These are phyloP conservation scores for Leishmania aethiopica DNA, from an alignment of 208 protist genomes.

Conservation along the genomic window DNA sequence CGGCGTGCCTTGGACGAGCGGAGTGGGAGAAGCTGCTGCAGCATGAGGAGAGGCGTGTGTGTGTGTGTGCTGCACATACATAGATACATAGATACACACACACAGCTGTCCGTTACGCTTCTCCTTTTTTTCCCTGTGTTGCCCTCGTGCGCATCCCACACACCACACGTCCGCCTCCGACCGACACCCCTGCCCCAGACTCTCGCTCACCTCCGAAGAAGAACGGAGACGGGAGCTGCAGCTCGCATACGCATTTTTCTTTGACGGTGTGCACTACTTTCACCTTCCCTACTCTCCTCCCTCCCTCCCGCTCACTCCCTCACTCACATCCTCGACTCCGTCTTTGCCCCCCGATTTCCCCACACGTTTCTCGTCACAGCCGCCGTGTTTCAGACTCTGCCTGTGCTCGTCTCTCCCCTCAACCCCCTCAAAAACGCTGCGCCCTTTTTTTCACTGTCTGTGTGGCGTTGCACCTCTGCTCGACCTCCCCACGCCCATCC, in stretches of 20 bases:
- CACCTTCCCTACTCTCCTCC: not conserved
- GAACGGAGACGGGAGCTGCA: not conserved
- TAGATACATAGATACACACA: no score
- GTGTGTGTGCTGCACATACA: no score
- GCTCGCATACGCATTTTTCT: not conserved
- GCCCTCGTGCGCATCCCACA: not conserved
- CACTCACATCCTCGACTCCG: not conserved
- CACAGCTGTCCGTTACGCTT: not conserved
- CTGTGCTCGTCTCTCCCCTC: not conserved
- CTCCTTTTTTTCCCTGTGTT: not conserved
- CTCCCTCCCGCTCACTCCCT: not conserved
- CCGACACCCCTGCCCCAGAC: not conserved
- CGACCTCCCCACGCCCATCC: not conserved
- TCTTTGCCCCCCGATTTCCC: not conserved
- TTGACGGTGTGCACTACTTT: not conserved
- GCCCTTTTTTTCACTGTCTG: not conserved
- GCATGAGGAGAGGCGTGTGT: not conserved
- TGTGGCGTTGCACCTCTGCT: not conserved
- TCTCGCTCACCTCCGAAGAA: not conserved
- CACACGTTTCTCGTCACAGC: not conserved
- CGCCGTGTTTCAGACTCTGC: no score
- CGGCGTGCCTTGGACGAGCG: not conserved
- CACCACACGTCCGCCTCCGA: not conserved
- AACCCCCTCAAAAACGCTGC: not conserved
- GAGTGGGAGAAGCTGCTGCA: not conserved